Evolutionary conservation across 2,329 filamentous ascomycete species (phyloP).

Genomic region (Fusarium brevicatenulatum): DNA sequence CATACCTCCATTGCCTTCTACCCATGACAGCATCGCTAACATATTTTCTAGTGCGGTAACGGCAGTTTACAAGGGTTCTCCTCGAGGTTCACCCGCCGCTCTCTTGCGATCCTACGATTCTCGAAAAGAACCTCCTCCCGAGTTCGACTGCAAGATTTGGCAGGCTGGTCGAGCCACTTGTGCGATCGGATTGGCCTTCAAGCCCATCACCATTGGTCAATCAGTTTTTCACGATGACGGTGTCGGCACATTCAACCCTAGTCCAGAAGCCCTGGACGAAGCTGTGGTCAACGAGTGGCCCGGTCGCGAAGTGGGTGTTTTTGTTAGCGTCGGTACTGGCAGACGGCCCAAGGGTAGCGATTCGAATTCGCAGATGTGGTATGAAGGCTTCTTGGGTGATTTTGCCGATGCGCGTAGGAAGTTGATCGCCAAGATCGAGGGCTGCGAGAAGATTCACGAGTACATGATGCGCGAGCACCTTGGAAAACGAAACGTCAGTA

Average conservation of each 20-base stretch:
- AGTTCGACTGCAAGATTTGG: conserved; percentile 96
- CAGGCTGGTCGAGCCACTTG: conserved; percentile 95
- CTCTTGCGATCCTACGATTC: conserved; percentile 95
- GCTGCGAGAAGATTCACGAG: conserved; percentile 90
- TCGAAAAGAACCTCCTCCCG: conserved; percentile 86
- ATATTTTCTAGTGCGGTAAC: conserved; percentile 77
- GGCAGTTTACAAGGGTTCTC: conserved; percentile 87
- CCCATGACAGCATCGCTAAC: conserved; percentile 19
- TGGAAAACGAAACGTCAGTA: conserved; percentile 79
- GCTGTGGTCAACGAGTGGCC: conserved; percentile 95
- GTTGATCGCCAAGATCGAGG: conserved; percentile 92
- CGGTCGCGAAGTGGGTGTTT: conserved; percentile 89
- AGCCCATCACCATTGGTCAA: conserved; percentile 93
- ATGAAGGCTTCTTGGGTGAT: conserved; percentile 90
- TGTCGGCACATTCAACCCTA: conserved; percentile 88
- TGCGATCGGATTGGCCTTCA: conserved; percentile 92
- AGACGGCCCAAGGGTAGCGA: conserved; percentile 75
- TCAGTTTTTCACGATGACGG: conserved; percentile 95
- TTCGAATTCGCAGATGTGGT: conserved; percentile 83
- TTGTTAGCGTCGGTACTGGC: conserved; percentile 94
- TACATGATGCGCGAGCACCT: conserved; percentile 85
- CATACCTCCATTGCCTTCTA: not conserved
- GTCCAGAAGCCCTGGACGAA: conserved; percentile 87
- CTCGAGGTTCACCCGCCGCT: conserved; percentile 72
- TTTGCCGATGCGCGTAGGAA: conserved; percentile 89